Evolutionary conservation across 1,284 basidiomycete genomes (phyloP).

Genomic region (Takashimella tepidaria): DNA sequence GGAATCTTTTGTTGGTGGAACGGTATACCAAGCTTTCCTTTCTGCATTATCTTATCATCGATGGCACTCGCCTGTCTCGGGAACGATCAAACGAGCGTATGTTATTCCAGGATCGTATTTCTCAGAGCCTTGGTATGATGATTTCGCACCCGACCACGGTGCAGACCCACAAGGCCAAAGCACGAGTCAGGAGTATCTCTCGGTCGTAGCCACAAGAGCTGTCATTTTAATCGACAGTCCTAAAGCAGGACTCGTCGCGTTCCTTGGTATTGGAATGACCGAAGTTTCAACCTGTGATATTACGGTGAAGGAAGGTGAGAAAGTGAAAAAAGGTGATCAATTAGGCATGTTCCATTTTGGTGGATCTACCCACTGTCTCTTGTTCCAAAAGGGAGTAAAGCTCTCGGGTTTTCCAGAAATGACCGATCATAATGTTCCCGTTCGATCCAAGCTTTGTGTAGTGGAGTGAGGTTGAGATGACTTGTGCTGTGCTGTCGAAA

Average conservation of each 20-base stretch:
- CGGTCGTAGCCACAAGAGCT: slow-evolving; percentile 50
- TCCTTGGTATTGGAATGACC: slow-evolving; percentile 56
- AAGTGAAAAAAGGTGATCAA: slow-evolving; percentile 52
- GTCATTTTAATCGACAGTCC: slow-evolving; percentile 56
- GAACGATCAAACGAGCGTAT: slow-evolving; percentile 50
- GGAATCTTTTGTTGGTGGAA: slow-evolving; percentile 51
- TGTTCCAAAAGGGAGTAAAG: slow-evolving; percentile 48
- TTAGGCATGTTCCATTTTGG: slow-evolving; percentile 55
- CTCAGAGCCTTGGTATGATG: slow-evolving; percentile 42
- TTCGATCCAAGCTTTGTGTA: slow-evolving; percentile 34
- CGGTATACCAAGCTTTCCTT: slow-evolving; percentile 57
- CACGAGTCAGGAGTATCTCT: slow-evolving; percentile 46
- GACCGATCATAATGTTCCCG: slow-evolving; percentile 40
- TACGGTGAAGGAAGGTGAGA: slow-evolving; percentile 40
- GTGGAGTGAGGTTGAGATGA: slow-evolving; percentile 14
- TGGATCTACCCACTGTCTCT: slow-evolving; percentile 51
- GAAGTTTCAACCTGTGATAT: slow-evolving; percentile 56
- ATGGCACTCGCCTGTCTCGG: slow-evolving; percentile 56
- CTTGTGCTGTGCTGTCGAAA: not conserved
- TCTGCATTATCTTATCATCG: slow-evolving; percentile 54
- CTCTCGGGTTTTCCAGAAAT: slow-evolving; percentile 33
- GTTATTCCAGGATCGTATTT: slow-evolving; percentile 55
- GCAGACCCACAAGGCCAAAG: slow-evolving; percentile 35
- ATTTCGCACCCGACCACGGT: slow-evolving; percentile 20
- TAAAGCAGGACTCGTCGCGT: slow-evolving; percentile 53